These are phyloP conservation scores for Quillaja saponaria DNA, from an alignment of 306 rosid species.

Conservation along the genomic window DNA sequence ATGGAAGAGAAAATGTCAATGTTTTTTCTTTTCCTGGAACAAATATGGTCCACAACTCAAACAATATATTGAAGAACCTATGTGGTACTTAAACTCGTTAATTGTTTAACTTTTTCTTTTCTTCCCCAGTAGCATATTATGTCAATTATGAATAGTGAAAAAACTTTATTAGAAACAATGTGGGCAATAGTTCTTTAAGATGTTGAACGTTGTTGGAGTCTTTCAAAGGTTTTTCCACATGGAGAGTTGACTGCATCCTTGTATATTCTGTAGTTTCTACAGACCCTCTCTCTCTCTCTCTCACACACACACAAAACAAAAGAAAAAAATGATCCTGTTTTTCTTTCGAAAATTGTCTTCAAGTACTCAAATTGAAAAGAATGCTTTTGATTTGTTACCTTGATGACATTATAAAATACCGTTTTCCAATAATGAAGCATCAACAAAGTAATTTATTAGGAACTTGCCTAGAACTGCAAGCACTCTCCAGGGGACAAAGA, in stretches of 20 bases:
- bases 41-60: slow-evolving; percentile 22
- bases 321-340: not conserved
- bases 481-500: slow-evolving; percentile 72
- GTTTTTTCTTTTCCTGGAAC: slow-evolving; percentile 9
- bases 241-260: not conserved
- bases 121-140: not conserved
- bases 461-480: slow-evolving; percentile 82
- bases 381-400: slow-evolving; percentile 8
- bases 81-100: not conserved
- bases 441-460: slow-evolving; percentile 16
- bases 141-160: not conserved
- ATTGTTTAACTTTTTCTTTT: not conserved
- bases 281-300: not conserved
- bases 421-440: slow-evolving; percentile 21
- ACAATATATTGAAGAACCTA: slow-evolving; percentile 21
- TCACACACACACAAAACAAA: slow-evolving; percentile 1
- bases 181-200: not conserved
- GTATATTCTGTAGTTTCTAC: not conserved
- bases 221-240: not conserved
- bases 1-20: slow-evolving; percentile 11
- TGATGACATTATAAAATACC: not conserved
- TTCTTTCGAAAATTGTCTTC: slow-evolving; percentile 6
- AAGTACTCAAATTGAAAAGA: not conserved
- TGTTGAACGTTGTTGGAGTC: not conserved
- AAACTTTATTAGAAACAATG: slow-evolving; percentile 3